Evolutionary conservation across 305 asterid species (phyloP).

Genomic region (Caryopteris hybrid): DNA sequence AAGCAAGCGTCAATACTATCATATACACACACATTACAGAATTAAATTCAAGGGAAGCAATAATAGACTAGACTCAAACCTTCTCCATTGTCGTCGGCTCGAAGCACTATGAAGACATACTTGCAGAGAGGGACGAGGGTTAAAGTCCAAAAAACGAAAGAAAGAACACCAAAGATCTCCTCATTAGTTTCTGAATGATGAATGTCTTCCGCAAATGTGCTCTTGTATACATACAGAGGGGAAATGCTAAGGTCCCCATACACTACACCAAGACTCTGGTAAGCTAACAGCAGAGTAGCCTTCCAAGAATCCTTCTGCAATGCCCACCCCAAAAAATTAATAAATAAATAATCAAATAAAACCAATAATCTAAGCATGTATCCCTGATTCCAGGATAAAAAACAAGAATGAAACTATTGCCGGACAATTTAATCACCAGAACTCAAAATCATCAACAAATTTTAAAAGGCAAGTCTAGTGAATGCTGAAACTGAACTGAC

Average conservation of each 20-base stretch:
- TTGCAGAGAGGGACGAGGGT: constrained; percentile 87
- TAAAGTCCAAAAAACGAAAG: constrained; percentile 91
- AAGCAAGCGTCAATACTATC: not conserved
- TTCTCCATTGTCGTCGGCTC: constrained; percentile 97
- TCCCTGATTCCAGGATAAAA: not conserved
- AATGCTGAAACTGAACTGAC: constrained; percentile 32
- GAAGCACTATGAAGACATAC: constrained; percentile 82
- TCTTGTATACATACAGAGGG: constrained; percentile 87
- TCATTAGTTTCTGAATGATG: constrained; percentile 92
- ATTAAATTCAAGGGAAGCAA: not conserved
- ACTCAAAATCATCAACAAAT: constrained; percentile 8
- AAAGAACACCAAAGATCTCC: constrained; percentile 89
- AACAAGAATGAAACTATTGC: not conserved
- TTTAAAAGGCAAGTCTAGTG: not conserved
- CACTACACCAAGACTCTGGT: constrained; percentile 94
- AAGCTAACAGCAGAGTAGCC: constrained; percentile 75
- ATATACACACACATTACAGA: not conserved
- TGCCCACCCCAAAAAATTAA: too few species aligned
- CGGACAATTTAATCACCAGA: not conserved
- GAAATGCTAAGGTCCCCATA: constrained; percentile 97
- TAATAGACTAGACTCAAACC: constrained; percentile 35
- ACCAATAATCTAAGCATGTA: too few species aligned
- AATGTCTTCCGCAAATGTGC: constrained; percentile 96
- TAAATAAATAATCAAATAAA: too few species aligned
- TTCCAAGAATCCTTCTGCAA: constrained; percentile 77